Base-by-base conservation (phyloP, 176 grass and related monocot species). In the Puya raimondii region DNA sequence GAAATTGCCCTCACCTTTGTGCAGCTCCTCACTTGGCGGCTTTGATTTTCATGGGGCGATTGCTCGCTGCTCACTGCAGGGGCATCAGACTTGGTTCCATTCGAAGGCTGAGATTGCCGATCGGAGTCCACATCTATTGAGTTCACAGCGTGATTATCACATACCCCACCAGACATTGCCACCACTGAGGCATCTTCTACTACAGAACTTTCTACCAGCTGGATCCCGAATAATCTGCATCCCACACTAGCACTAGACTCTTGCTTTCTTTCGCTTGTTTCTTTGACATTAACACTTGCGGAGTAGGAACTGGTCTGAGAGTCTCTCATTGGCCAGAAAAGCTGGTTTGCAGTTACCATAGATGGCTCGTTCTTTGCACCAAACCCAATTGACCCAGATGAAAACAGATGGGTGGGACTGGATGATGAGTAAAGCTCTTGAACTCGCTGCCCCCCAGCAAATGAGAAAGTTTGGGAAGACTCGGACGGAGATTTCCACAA, bases 221-320 rank as follows among this genome's bases (percentile, higher is more conserved):
- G 77, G 17, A 99, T 87, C 47, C 94, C 94, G 78, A 99, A 99
- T 77, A 99, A 83, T 78, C 89, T 93, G 74, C 84, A 93, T 15
- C 94, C 75, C 26, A 42, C 82, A 71, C 49, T 67, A 21, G 53
- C 21, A 71, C 47, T 56, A 54, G 76, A 61, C 67, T 93, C 87
- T 76, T 78, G 66, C 83, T 89, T 96, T 64, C 77, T 86, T 74
- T 88, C 82, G 67, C 67, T 53, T 70, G 64, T 47, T 57, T 74
- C 61, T 23, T 56, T 87, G 66, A 79, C 33, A 42, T 42, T 88
- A 26, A 83, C 73, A 67, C 85, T 80, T 85, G 70, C 73, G 71
- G 80, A 23, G 21, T 57, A 83, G 10, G 85, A 78, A 29, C 85
- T 74, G 0, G 67, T 67, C 74, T 59, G 65, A 26, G 82, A 57